These are phyloP conservation scores for Scheffersomyces amazonensis DNA, from an alignment of 805 yeast species.

Conservation along the genomic window DNA sequence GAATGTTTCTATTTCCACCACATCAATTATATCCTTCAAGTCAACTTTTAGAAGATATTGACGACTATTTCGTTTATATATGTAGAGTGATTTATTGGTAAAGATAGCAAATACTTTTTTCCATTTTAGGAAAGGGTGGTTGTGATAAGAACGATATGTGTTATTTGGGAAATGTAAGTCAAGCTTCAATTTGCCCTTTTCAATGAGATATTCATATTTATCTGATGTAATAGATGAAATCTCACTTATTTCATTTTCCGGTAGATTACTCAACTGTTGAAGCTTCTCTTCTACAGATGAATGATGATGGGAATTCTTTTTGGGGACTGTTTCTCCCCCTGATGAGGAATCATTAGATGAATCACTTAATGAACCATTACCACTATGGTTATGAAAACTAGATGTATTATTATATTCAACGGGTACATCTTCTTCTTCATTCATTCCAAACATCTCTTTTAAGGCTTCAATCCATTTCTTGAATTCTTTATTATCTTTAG, in stretches of 20 bases:
- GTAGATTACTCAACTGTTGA: neutral
- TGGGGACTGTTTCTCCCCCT: neutral
- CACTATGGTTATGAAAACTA: neutral
- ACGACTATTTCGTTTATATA: neutral
- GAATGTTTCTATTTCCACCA: neutral
- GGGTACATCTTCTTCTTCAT: neutral
- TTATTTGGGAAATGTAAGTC: neutral
- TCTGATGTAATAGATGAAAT: too few species aligned
- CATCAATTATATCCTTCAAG: neutral
- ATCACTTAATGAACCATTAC: too few species aligned
- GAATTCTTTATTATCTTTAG: conserved; percentile 7
- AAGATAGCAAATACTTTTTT: neutral
- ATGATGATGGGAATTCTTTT: neutral
- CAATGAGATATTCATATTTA: neutral
- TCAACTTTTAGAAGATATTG: neutral
- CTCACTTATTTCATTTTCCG: neutral
- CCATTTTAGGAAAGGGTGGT: too few species aligned
- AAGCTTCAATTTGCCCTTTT: neutral
- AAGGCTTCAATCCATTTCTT: conserved; percentile 14
- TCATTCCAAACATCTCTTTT: conserved; percentile 4
- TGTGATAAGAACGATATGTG: neutral
- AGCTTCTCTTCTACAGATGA: neutral
- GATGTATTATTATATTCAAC: neutral
- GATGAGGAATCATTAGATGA: neutral
- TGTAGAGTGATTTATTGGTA: neutral